These are phyloP conservation scores for Dothistroma septosporum DNA, from an alignment of 2,329 filamentous ascomycete genomes.

Conservation along the genomic window DNA sequence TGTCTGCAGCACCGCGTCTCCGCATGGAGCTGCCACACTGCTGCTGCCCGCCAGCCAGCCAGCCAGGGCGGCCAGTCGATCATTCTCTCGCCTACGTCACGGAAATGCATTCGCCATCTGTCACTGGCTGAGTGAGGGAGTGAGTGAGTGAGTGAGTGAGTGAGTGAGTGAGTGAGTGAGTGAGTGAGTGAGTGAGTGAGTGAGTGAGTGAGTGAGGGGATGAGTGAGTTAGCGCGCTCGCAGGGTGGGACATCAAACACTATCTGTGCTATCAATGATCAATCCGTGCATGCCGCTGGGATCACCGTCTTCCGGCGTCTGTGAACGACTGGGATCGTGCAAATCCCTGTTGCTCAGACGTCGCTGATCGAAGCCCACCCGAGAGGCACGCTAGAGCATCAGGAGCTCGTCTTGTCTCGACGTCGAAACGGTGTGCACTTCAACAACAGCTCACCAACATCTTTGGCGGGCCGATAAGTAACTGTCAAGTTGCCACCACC, in stretches of 20 bases:
- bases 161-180: too few species aligned
- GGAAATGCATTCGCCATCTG: neutral
- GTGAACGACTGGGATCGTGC: neutral
- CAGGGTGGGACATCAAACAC: neutral
- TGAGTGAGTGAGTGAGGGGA: too few species aligned
- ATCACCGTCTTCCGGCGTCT: neutral
- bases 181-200: too few species aligned
- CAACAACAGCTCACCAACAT: neutral
- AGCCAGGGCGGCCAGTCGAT: neutral
- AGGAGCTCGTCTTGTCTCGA: neutral
- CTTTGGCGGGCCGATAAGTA: neutral
- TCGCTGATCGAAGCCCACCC: neutral
- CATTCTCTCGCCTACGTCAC: neutral
- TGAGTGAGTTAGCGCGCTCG: too few species aligned
- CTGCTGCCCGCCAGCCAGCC: neutral
- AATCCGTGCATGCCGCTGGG: neutral
- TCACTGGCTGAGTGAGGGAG: too few species aligned
- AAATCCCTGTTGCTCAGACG: neutral
- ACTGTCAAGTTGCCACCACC: neutral
- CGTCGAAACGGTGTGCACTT: neutral
- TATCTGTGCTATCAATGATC: too few species aligned
- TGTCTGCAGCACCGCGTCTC: constrained; percentile 1
- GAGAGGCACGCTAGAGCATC: neutral
- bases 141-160: too few species aligned
- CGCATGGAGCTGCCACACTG: neutral